phyloP scores from a whole-genome alignment of 257 asterid genomes.

The Primulina eburnea region DNA sequence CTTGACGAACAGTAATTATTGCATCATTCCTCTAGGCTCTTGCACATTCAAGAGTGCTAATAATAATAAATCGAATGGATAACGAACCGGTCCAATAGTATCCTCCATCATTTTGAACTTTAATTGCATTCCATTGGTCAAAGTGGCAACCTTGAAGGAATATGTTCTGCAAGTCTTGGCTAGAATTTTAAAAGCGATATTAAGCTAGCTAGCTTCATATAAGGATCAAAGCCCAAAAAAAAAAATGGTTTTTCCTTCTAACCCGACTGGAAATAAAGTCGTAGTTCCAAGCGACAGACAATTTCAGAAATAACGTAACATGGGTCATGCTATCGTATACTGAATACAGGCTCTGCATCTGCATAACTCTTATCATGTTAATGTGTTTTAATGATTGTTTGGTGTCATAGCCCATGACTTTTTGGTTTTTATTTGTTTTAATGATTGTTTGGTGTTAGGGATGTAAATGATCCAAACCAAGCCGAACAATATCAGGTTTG shows the following conservation, averaged over 20 bases:
- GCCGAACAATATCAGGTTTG: too few species aligned
- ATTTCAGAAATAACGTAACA: neutral
- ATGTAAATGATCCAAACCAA: too few species aligned
- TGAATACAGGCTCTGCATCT: conserved; percentile 75
- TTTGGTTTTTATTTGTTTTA: too few species aligned
- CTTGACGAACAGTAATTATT: too few species aligned
- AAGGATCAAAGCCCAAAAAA: neutral
- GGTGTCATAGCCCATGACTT: too few species aligned
- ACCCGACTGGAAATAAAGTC: neutral
- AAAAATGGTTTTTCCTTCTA: neutral
- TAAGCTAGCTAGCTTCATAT: too few species aligned
- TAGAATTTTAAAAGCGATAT: too few species aligned
- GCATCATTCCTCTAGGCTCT: neutral
- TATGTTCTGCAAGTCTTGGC: too few species aligned
- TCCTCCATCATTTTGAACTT: neutral
- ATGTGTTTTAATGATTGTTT: too few species aligned
- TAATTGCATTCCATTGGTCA: neutral
- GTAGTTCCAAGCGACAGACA: conserved; percentile 5
- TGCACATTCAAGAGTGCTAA: neutral
- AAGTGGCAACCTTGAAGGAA: neutral
- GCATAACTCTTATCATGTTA: too few species aligned
- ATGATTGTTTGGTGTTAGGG: too few species aligned
- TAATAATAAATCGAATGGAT: neutral
- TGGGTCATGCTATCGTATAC: conserved; percentile 51
- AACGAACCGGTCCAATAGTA: neutral